Evolutionary conservation across 768 basidiomycete species (phyloP).

Genomic region (Russula foetens): DNA sequence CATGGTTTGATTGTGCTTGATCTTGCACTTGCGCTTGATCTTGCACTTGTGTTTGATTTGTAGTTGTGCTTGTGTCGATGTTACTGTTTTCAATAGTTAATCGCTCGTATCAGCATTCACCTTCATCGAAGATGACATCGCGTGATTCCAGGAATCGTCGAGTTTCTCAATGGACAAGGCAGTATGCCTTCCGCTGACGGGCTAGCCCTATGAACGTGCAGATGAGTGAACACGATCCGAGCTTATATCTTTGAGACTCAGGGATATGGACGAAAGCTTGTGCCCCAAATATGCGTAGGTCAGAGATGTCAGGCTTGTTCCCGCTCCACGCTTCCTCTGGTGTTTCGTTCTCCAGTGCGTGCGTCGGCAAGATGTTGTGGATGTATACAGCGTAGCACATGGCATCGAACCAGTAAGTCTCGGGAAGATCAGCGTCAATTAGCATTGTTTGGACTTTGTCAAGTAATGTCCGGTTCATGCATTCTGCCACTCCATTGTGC

Average conservation of each 20-base stretch:
- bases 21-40: too few species aligned
- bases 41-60: too few species aligned
- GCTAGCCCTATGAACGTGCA: conserved; percentile 20
- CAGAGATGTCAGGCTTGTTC: conserved; percentile 10
- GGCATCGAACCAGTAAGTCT: conserved; percentile 19
- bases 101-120: background rate
- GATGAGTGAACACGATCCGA: conserved; percentile 6
- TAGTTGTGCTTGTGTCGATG: background rate
- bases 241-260: conserved; percentile 6
- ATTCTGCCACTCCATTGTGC: conserved; percentile 22
- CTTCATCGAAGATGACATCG: conserved; percentile 17
- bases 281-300: conserved; percentile 16
- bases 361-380: conserved; percentile 13
- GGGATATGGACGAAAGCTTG: conserved; percentile 10
- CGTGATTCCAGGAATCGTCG: conserved; percentile 2
- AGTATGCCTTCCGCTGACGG: conserved; percentile 14
- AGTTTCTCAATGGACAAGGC: conserved; percentile 4
- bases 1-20: too few species aligned
- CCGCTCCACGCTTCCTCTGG: background rate
- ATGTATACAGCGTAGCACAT: conserved; percentile 14
- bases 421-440: conserved; percentile 2
- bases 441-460: conserved; percentile 19
- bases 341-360: conserved; percentile 15
- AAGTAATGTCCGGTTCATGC: conserved; percentile 20
- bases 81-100: background rate